Conservation (phyloP, 192 early-diverging fungal genomes). For the Linnemannia elongata region DNA sequence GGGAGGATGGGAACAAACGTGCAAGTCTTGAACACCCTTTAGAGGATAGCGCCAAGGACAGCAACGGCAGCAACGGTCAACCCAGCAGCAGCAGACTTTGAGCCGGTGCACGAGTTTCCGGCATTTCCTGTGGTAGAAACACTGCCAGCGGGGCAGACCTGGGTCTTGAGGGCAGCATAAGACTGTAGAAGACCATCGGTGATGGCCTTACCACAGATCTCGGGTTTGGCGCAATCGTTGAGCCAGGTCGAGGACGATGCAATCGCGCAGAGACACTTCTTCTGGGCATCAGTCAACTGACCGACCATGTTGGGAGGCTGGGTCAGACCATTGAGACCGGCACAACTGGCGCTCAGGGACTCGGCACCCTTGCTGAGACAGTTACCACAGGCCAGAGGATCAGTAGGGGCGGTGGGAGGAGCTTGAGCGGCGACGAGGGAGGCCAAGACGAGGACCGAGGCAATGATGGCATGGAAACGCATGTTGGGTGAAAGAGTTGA, state of each 20-base stretch:
- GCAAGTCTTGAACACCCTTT: background rate
- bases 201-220: background rate
- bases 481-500: slow-evolving; percentile 3
- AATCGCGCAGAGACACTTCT: slow-evolving; percentile 10
- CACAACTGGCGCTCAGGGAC: background rate
- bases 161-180: background rate
- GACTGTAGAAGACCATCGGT: background rate
- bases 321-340: background rate
- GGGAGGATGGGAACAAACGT: background rate
- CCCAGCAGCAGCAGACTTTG: background rate
- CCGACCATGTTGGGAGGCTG: background rate
- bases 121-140: background rate
- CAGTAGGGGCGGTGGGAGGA: background rate
- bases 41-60: background rate
- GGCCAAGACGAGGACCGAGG: slow-evolving; percentile 8
- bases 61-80: background rate
- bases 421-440: slow-evolving; percentile 12
- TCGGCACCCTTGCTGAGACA: background rate
- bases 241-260: slow-evolving; percentile 13
- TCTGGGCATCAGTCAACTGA: background rate
- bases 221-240: background rate
- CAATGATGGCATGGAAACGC: slow-evolving; percentile 24
- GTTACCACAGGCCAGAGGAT: background rate
- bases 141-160: background rate
- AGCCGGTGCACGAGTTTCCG: background rate